Evolutionary conservation across 257 asterid species (phyloP), one percentile per base, ranked within the genome.

Genomic region (Solanum medicagineum): DNA sequence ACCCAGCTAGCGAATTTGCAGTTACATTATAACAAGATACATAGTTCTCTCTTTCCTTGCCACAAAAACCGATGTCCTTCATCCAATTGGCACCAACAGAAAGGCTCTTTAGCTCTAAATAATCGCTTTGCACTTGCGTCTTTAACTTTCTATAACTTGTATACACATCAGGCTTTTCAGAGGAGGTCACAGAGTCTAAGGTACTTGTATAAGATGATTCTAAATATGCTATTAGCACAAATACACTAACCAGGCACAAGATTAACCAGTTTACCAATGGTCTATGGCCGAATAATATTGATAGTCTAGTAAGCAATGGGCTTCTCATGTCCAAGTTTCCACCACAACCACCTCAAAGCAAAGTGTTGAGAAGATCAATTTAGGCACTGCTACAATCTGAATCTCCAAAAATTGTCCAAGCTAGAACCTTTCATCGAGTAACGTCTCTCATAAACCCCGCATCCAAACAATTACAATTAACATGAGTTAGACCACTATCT

Each of bases 11-110:
- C 83, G 92, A 86, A 87, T 91, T 95, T 49, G 98, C 95, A 26
- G 98, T 88, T 56, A 95, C 93, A 68, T 95, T 97, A 89, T 97
- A 97, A 90, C 98, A 97, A 85, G 98, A 98, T 82, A 95, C 94
- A 40, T 92, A 91, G 86, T 91, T 92, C 85, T 97, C 99, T 84
- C 91, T 92, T 81, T 97, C 98, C 90, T 94, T 97, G 40, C 95
- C 94, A 89, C 99, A 97, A 47, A 92, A 89, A 84, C 85, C 93
- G 83, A 92, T 91, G 85, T 93, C 94, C 87, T 90, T 90, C 36
- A 87, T 71, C 60, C 86, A 90, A 87, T 87, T 89, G 68, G 90
- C 85, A 81, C 93, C 95, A 36, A 90, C 29, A 15, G 86, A 83
- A 65, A 90, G 65, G 63, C 89, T 89, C 85, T 84, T 91, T 87